Percentiles rank a stretch among this genome's conserved stretches.
Conservation (phyloP, 2,329 filamentous ascomycete genomes). For the Aspergillus fumigatus region DNA sequence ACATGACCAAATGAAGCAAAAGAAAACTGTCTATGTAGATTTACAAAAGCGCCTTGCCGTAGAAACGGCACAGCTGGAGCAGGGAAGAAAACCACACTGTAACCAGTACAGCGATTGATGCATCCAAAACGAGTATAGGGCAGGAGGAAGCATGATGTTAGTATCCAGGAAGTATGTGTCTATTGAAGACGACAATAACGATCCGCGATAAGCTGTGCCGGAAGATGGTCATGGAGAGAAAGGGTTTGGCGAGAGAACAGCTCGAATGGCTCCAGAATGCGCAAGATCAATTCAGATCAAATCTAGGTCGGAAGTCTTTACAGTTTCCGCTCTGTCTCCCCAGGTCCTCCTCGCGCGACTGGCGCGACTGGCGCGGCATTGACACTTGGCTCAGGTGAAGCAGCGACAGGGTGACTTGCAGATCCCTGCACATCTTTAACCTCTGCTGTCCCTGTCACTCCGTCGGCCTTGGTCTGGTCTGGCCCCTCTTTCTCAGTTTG, state of each 20-base stretch:
- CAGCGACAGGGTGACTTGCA: conserved; percentile 19
- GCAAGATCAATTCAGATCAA: not conserved
- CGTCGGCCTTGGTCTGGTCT: conserved; percentile 2
- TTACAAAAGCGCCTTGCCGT: conserved; percentile 6
- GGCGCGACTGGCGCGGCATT: not conserved
- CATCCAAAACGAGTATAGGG: not conserved
- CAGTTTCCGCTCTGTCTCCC: too few species aligned
- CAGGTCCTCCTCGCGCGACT: not conserved
- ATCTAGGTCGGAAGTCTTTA: not conserved
- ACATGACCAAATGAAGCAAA: not conserved
- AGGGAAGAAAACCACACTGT: conserved; percentile 10
- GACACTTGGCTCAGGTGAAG: conserved; percentile 10
- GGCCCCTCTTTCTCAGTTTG: conserved; percentile 50
- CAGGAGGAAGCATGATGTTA: not conserved
- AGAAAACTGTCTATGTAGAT: conserved; percentile 8
- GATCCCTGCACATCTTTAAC: conserved; percentile 15
- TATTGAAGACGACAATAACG: not conserved
- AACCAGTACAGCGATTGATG: conserved; percentile 15
- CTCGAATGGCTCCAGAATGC: not conserved
- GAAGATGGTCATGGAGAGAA: not conserved
- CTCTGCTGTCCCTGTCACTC: not conserved
- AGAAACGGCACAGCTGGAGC: conserved; percentile 1
- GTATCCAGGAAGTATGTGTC: not conserved
- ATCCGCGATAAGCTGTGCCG: not conserved
- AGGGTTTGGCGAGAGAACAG: not conserved